A percentile compares a stretch with the other conserved stretches of the same genome.
Conservation (phyloP, 1,139 yeast species). For the Yamadazyma aaseri region DNA sequence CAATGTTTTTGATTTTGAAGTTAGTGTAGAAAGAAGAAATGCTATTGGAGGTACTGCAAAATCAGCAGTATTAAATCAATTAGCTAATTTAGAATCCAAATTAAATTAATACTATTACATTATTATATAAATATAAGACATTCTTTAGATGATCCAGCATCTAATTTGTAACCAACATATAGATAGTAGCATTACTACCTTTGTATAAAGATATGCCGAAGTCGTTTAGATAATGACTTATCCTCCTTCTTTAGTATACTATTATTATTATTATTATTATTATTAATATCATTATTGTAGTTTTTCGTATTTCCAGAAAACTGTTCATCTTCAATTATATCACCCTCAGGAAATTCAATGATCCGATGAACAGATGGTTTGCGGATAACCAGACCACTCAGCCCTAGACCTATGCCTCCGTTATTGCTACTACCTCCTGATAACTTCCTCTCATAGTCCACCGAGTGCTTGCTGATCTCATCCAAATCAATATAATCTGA, state of each 20-base stretch:
- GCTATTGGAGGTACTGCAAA: slow-evolving; percentile 98
- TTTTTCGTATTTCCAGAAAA: too few species aligned
- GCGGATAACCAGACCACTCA: slow-evolving; percentile 4
- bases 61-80: slow-evolving; percentile 78
- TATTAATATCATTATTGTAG: too few species aligned
- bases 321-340: background rate
- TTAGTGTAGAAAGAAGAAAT: slow-evolving; percentile 91
- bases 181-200: too few species aligned
- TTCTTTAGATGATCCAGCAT: too few species aligned
- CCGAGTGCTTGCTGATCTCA: slow-evolving; percentile 15
- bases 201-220: too few species aligned
- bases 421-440: background rate
- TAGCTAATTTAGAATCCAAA: slow-evolving; percentile 36
- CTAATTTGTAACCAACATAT: too few species aligned
- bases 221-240: too few species aligned
- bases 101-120: slow-evolving; percentile 7
- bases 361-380: slow-evolving; percentile 2
- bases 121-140: too few species aligned
- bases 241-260: too few species aligned
- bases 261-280: too few species aligned
- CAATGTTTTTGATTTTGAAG: slow-evolving; percentile 85
- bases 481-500: slow-evolving; percentile 19
- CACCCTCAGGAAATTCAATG: slow-evolving; percentile 3
- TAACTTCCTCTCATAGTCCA: slow-evolving; percentile 1
- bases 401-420: too few species aligned